Conservation (phyloP, 495 filamentous ascomycete species). For the Hamigera avellanea region DNA sequence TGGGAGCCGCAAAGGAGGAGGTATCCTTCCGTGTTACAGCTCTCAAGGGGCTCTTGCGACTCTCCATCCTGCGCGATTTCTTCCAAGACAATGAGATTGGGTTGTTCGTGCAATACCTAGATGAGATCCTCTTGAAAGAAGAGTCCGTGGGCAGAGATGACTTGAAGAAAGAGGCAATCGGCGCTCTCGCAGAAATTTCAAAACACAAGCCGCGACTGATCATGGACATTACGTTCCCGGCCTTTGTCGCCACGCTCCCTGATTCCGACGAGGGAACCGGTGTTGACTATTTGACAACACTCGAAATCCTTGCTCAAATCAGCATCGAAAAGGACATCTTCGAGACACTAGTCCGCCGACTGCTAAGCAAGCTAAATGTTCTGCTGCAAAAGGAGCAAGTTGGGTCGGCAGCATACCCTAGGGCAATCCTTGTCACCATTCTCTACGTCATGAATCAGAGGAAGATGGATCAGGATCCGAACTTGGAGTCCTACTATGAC, state of each 20-base stretch:
- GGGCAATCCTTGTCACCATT: constrained; percentile 50
- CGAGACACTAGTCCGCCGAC: constrained; percentile 53
- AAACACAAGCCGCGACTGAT: constrained; percentile 55
- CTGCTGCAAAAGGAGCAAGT: constrained; percentile 43
- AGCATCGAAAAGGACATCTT: constrained; percentile 54
- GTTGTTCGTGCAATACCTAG: constrained; percentile 51
- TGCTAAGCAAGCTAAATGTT: constrained; percentile 53
- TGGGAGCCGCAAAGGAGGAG: constrained; percentile 51
- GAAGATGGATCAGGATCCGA: constrained; percentile 33
- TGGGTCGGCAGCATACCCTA: constrained; percentile 40
- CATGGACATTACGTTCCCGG: constrained; percentile 60
- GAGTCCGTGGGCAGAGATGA: constrained; percentile 44
- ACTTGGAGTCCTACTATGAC: constrained; percentile 46
- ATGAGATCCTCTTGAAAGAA: constrained; percentile 52
- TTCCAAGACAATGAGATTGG: constrained; percentile 54
- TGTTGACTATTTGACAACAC: constrained; percentile 39
- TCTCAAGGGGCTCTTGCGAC: constrained; percentile 44
- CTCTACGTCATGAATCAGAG: constrained; percentile 52
- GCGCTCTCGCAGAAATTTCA: constrained; percentile 51
- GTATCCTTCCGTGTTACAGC: constrained; percentile 52
- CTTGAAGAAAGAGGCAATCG: constrained; percentile 51
- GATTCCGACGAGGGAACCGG: constrained; percentile 38
- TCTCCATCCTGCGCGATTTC: constrained; percentile 43
- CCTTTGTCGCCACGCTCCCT: constrained; percentile 59
- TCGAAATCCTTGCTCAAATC: constrained; percentile 59